Percentiles rank a stretch among this genome's conserved stretches.
phyloP scores from a whole-genome alignment of 2,329 filamentous ascomycete species.

The Amylocarpus encephaloides region DNA sequence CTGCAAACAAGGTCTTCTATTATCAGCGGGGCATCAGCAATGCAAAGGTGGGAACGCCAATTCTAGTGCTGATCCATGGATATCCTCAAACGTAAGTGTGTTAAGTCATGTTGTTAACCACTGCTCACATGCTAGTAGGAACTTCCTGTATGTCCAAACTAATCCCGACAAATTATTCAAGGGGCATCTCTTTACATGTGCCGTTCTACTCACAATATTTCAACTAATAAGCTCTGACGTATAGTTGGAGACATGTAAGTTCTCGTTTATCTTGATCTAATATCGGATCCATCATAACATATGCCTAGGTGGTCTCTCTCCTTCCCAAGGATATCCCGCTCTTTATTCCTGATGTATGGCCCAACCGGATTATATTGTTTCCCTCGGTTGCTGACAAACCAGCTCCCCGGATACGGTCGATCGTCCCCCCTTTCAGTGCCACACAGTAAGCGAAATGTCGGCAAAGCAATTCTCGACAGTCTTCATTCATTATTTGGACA shows the following conservation, averaged over 20 bases:
- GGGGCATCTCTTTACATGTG: too few relatives aligned
- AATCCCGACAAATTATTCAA: too few relatives aligned
- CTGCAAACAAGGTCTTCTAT: conserved; percentile 9
- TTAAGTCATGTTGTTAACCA: too few relatives aligned
- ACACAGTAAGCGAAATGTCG: conserved; percentile 37
- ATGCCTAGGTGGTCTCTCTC: conserved; percentile 32
- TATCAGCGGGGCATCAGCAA: conserved; percentile 13
- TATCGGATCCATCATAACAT: neutral
- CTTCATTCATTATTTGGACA: conserved; percentile 31
- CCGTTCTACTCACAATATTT: too few relatives aligned
- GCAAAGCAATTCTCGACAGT: conserved; percentile 36
- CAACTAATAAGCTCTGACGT: too few relatives aligned
- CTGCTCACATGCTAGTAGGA: too few relatives aligned
- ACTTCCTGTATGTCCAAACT: too few relatives aligned
- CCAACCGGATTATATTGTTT: neutral
- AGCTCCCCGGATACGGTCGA: conserved; percentile 42
- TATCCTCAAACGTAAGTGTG: conserved; percentile 37
- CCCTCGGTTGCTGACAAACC: neutral
- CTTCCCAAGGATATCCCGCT: conserved; percentile 36
- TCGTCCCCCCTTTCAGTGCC: conserved; percentile 31
- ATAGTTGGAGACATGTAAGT: conserved; percentile 18
- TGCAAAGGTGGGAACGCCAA: conserved; percentile 20
- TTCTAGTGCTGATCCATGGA: conserved; percentile 40
- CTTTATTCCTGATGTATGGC: conserved; percentile 37
- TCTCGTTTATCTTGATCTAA: neutral